Base-by-base conservation (phyloP, 495 filamentous ascomycete species). In the Aspergillus incahuasiensis region DNA sequence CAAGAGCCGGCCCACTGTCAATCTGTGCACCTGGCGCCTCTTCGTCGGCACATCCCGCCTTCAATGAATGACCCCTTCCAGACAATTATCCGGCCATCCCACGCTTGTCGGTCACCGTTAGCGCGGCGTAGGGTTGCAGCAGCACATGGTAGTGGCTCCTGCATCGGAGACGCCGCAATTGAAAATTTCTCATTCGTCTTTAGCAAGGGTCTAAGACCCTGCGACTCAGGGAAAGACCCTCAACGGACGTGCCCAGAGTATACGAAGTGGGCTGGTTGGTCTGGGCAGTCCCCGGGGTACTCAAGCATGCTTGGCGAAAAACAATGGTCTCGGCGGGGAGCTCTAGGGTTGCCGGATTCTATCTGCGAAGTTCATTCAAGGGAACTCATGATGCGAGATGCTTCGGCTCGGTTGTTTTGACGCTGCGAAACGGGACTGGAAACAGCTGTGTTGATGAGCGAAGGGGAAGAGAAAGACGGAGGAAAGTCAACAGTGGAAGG, bases 271-370 rank as follows among this genome's bases (percentile, higher is more conserved):
- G 15, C 9, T 35, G 28, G 45, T 19, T n/a, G 19, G 45, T 48
- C 45, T 48, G 45, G 45, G 45, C 45, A 48, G 24, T 34, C 45
- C 25, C 45, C 45, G 30, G 30, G 45, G 45, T 48, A 34, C 45
- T 48, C 45, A 48, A 48, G 45, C 45, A 48, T 34, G 25, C 45
- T 48, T 48, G 45, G 45, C 45, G 25, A 15, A 15, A 48, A 11
- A 20, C n/a, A 6, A 2, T 20, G 9, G 25, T 18, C 45, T 48
- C 35, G 45, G 45, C 45, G 28, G 45, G 35, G n/a, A n/a, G n/a
- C n/a, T n/a, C n/a, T n/a, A n/a, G n/a, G n/a, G n/a, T n/a, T n/a
- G n/a, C n/a, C n/a, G n/a, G n/a, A n/a, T n/a, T n/a, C n/a, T n/a
- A n/a, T n/a, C n/a, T n/a, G n/a, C n/a, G n/a, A n/a, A n/a, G n/a